Evolutionary conservation across 148 eudicot genomes (phyloP).

Genomic region (Chenopodium album): DNA sequence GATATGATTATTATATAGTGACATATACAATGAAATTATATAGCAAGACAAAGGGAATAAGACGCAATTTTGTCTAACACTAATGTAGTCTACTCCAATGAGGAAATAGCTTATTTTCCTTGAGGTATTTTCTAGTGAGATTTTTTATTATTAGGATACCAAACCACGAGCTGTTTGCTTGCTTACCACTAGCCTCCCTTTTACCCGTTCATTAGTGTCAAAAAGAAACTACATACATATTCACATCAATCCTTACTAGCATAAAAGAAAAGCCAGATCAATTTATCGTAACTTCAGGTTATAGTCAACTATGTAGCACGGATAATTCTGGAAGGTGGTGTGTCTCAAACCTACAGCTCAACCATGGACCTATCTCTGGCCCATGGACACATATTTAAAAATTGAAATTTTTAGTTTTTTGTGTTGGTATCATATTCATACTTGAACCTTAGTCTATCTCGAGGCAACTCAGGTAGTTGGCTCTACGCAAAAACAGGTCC

Average conservation of each 20-base stretch:
- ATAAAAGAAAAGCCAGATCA: background rate
- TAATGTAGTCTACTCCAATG: too few species aligned
- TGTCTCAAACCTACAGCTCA: background rate
- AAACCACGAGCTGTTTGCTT: background rate
- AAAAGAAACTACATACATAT: background rate
- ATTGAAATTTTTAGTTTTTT: background rate
- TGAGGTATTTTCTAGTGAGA: background rate
- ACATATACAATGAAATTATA: too few species aligned
- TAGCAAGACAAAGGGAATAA: too few species aligned
- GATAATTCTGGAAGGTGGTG: background rate
- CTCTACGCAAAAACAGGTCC: too few species aligned
- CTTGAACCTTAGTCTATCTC: background rate
- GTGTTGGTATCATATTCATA: background rate
- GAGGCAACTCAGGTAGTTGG: background rate
- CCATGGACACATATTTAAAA: background rate
- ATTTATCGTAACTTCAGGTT: background rate
- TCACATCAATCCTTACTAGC: background rate
- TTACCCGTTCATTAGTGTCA: background rate
- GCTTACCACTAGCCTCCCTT: background rate
- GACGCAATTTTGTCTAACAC: too few species aligned
- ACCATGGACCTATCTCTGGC: background rate
- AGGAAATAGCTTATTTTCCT: background rate
- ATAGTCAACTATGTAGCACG: background rate
- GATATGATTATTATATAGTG: too few species aligned
- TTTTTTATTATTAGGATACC: background rate